These are phyloP conservation scores for Pseudofabraea citricarpa DNA, from an alignment of 2,329 filamentous ascomycete genomes.

Conservation along the genomic window DNA sequence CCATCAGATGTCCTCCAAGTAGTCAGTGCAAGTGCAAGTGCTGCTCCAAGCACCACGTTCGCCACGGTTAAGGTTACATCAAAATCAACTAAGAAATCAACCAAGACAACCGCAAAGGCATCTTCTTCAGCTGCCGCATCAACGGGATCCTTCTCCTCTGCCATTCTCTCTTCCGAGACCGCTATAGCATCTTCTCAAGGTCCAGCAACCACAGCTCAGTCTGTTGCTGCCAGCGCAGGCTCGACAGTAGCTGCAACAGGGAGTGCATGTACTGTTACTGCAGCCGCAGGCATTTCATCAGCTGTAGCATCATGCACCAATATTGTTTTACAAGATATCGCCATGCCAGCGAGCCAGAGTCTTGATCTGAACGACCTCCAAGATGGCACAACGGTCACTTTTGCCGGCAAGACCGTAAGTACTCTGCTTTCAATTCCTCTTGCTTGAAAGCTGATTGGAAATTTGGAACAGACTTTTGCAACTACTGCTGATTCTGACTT, in stretches of 20 bases:
- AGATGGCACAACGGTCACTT: slow-evolving; percentile 47
- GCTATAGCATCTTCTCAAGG: background rate
- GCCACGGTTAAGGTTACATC: background rate
- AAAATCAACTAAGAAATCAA: background rate
- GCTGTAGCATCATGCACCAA: slow-evolving; percentile 41
- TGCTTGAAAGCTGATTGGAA: no score
- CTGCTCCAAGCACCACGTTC: background rate
- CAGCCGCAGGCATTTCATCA: slow-evolving; percentile 38
- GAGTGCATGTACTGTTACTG: slow-evolving; percentile 47
- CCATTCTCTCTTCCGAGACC: background rate
- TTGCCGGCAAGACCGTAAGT: background rate
- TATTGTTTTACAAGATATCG: slow-evolving; percentile 46
- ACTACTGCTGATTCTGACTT: slow-evolving; percentile 8
- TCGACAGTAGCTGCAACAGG: slow-evolving; percentile 3
- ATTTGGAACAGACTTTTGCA: no score
- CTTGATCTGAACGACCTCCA: slow-evolving; percentile 49
- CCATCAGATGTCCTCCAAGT: no score
- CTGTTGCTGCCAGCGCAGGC: background rate
- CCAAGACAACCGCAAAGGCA: background rate
- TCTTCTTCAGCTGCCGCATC: background rate
- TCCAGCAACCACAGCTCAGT: background rate
- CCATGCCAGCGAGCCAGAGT: slow-evolving; percentile 53
- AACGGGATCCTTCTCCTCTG: background rate
- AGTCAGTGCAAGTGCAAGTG: no score
- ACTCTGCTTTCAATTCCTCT: no score